Conservation (phyloP, 208 protist genomes). For the Strigomonas galati region DNA sequence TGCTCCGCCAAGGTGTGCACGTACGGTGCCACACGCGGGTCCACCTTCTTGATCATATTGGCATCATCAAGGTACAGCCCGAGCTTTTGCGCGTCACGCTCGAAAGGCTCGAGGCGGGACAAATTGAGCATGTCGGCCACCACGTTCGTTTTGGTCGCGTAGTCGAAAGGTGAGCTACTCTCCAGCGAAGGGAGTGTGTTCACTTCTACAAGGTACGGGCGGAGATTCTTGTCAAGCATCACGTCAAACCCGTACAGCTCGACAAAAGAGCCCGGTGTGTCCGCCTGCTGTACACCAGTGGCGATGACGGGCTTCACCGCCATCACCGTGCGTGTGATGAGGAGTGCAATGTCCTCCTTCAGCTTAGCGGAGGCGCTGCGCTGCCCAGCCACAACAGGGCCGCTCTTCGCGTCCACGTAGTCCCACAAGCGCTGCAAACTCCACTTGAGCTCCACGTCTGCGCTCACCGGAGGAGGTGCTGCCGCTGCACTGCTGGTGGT, state of each 20-base stretch:
- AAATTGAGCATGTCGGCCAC: slow-evolving; percentile 86
- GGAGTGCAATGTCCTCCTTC: slow-evolving; percentile 51
- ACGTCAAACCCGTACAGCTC: slow-evolving; percentile 93
- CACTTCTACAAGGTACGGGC: slow-evolving; percentile 85
- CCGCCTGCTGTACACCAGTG: slow-evolving; percentile 12
- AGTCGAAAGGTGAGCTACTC: slow-evolving; percentile 85
- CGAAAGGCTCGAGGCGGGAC: slow-evolving; percentile 77
- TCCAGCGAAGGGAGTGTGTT: slow-evolving; percentile 91
- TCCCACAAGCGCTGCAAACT: slow-evolving; percentile 56
- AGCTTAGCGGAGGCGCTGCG: slow-evolving; percentile 37
- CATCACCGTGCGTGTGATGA: slow-evolving; percentile 74
- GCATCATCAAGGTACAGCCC: not conserved
- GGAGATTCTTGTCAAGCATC: slow-evolving; percentile 76
- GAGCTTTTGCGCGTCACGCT: slow-evolving; percentile 20
- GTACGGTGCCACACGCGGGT: not conserved
- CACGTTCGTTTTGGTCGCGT: slow-evolving; percentile 85
- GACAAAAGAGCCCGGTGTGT: slow-evolving; percentile 60
- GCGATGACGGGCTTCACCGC: slow-evolving; percentile 41
- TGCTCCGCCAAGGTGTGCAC: slow-evolving; percentile 8
- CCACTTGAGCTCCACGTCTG: slow-evolving; percentile 60
- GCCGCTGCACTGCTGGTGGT: no score
- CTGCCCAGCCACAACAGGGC: not conserved
- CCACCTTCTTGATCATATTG: not conserved
- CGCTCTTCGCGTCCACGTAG: slow-evolving; percentile 33
- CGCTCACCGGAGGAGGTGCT: no score